Percentiles rank a stretch among this genome's conserved stretches.
Conservation (phyloP, 2,329 filamentous ascomycete species). For the Aspergillus eucalypticola region DNA sequence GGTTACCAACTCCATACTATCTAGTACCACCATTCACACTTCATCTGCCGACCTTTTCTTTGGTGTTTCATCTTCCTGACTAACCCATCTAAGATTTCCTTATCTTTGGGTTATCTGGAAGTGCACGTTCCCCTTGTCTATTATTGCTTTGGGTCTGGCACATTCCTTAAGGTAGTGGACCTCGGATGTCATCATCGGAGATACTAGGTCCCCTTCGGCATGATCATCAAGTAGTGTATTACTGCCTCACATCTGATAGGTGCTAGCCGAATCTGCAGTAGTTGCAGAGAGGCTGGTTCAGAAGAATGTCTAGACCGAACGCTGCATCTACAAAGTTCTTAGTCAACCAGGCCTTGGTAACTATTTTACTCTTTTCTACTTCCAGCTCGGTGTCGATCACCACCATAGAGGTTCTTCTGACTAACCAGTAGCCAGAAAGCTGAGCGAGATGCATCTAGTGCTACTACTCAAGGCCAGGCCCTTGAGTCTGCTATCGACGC, state of each 20-base stretch:
- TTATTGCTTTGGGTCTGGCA: not conserved
- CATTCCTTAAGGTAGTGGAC: not conserved
- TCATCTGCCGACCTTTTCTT: not conserved
- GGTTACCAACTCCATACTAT: not conserved
- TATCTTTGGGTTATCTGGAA: not conserved
- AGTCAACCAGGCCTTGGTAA: slow-evolving; percentile 35
- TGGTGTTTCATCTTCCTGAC: not conserved
- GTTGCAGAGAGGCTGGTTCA: not conserved
- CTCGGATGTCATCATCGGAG: slow-evolving; percentile 1
- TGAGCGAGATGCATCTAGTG: slow-evolving; percentile 54
- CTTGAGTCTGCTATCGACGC: slow-evolving; percentile 74
- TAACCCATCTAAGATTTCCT: not conserved
- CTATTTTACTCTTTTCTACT: slow-evolving; percentile 11
- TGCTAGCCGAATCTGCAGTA: not conserved
- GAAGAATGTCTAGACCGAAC: slow-evolving; percentile 34
- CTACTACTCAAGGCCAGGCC: slow-evolving; percentile 62
- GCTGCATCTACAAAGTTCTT: slow-evolving; percentile 28
- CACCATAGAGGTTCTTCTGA: not conserved
- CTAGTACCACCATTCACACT: not conserved
- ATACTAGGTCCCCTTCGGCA: not conserved
- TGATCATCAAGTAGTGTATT: not conserved
- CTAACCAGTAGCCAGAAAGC: slow-evolving; percentile 50
- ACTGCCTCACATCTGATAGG: not conserved
- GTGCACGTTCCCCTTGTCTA: not conserved
- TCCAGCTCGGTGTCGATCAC: not conserved